Percentiles rank a stretch among this genome's conserved stretches.
These are phyloP conservation scores for Radiomyces spectabilis DNA, from an alignment of 192 early-diverging fungal species.

Conservation along the genomic window DNA sequence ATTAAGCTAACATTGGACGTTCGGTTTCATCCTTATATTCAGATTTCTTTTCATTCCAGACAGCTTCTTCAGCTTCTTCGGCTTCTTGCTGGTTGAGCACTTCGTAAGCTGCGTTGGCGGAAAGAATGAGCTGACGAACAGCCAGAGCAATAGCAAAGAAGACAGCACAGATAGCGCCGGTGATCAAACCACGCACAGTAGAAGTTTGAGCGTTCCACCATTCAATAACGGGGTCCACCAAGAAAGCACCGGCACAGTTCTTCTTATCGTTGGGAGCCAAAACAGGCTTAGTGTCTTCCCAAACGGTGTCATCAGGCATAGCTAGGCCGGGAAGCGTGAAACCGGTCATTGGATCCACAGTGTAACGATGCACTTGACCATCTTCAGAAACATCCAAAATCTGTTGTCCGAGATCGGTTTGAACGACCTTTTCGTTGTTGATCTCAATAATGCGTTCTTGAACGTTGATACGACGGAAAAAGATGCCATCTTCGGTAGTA, in stretches of 20 bases:
- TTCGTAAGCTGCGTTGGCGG: constrained; percentile 6
- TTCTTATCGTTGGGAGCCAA: neutral
- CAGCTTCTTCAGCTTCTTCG: too few species aligned
- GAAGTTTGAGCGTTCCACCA: constrained; percentile 25
- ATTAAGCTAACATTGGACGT: too few species aligned
- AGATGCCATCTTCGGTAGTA: constrained; percentile 28
- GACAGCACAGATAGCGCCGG: constrained; percentile 11
- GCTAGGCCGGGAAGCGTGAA: constrained; percentile 21
- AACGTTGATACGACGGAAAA: constrained; percentile 41
- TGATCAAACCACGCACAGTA: constrained; percentile 11
- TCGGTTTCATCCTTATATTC: too few species aligned
- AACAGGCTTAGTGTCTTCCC: neutral
- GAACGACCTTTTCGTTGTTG: constrained; percentile 42
- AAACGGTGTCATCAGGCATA: too few species aligned
- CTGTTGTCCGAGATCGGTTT: constrained; percentile 45
- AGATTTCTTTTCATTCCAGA: too few species aligned
- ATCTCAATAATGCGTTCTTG: constrained; percentile 43
- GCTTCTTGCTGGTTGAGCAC: too few species aligned
- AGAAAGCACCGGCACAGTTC: neutral
- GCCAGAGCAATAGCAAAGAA: constrained; percentile 15
- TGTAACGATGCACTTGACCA: constrained; percentile 33
- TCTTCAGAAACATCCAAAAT: constrained; percentile 46
- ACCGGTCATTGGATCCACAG: constrained; percentile 27
- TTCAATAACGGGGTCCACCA: constrained; percentile 11
- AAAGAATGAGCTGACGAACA: constrained; percentile 15